phyloP scores from a whole-genome alignment of 2,329 filamentous ascomycete species.

The Cercospora zeina region DNA sequence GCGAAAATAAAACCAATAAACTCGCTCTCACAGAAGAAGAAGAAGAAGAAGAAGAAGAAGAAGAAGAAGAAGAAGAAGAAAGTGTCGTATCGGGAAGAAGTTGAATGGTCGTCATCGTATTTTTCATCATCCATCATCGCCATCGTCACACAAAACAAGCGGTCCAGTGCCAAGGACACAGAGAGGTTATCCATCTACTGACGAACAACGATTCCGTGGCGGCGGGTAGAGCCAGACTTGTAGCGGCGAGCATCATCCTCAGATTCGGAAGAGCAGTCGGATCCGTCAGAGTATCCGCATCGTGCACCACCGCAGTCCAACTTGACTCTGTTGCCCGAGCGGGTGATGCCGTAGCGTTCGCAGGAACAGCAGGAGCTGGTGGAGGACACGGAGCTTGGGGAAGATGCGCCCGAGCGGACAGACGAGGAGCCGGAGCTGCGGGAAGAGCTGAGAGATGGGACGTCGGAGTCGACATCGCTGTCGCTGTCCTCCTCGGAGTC shows the following conservation, averaged over 20 bases:
- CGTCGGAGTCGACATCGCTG: constrained; percentile 47
- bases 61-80: not conserved
- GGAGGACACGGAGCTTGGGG: constrained; percentile 56
- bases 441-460: constrained; percentile 63
- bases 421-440: constrained; percentile 53
- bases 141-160: constrained; percentile 10
- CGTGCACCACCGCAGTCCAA: constrained; percentile 89
- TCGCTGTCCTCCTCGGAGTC: constrained; percentile 62
- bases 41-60: not conserved
- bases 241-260: constrained; percentile 51
- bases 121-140: constrained; percentile 3
- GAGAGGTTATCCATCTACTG: constrained; percentile 23
- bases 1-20: constrained; percentile 3
- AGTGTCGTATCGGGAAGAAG: not conserved
- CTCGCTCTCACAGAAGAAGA: not conserved
- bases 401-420: constrained; percentile 31
- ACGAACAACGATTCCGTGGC: constrained; percentile 50
- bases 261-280: constrained; percentile 67
- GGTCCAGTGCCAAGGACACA: constrained; percentile 3
- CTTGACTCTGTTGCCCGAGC: constrained; percentile 85
- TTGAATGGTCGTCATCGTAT: constrained; percentile 2
- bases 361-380: constrained; percentile 71
- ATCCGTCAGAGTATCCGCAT: constrained; percentile 75
- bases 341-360: constrained; percentile 94
- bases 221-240: constrained; percentile 43